phyloP scores from a whole-genome alignment of 768 basidiomycete genomes.

The Pulveroboletus sp. region DNA sequence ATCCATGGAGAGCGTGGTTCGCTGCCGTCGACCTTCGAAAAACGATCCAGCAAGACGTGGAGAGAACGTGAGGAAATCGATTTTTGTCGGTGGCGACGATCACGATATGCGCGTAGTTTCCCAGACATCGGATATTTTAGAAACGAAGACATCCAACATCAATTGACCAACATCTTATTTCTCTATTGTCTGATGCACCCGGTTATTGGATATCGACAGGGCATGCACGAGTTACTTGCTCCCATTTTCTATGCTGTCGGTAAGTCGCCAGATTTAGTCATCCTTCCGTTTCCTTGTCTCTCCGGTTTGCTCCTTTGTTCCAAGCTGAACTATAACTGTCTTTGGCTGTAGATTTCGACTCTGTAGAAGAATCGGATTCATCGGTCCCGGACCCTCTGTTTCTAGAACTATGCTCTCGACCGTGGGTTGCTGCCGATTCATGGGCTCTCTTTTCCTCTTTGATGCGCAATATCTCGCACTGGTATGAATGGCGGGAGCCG shows the following conservation, averaged over 20 bases:
- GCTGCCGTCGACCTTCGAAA: conserved; percentile 82
- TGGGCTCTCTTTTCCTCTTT: conserved; percentile 77
- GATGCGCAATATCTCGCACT: conserved; percentile 76
- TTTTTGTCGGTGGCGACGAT: conserved; percentile 1
- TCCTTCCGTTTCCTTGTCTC: conserved; percentile 6
- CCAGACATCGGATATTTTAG: conserved; percentile 96
- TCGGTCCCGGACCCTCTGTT: conserved; percentile 37
- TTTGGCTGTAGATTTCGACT: conserved; percentile 67
- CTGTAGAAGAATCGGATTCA: conserved; percentile 41
- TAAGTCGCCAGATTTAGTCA: conserved; percentile 15
- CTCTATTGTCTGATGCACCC: conserved; percentile 76
- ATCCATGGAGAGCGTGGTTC: conserved; percentile 97
- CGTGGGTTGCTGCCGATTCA: conserved; percentile 80
- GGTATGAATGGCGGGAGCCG: conserved; percentile 71
- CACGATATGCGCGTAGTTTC: conserved; percentile 53
- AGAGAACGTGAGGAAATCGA: conserved; percentile 73
- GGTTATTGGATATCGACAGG: conserved; percentile 90
- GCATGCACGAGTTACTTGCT: conserved; percentile 97
- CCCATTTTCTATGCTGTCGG: conserved; percentile 68
- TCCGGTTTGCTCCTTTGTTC: conserved; percentile 10
- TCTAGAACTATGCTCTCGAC: conserved; percentile 57
- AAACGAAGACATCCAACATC: conserved; percentile 63
- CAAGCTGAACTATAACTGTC: conserved; percentile 27
- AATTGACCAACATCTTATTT: conserved; percentile 85
- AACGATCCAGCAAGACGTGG: conserved; percentile 90